Percentiles rank a stretch among this genome's conserved stretches.
phyloP scores from a whole-genome alignment of 371 early-diverging fungal species.

The Syncephalis plumigaleata region DNA sequence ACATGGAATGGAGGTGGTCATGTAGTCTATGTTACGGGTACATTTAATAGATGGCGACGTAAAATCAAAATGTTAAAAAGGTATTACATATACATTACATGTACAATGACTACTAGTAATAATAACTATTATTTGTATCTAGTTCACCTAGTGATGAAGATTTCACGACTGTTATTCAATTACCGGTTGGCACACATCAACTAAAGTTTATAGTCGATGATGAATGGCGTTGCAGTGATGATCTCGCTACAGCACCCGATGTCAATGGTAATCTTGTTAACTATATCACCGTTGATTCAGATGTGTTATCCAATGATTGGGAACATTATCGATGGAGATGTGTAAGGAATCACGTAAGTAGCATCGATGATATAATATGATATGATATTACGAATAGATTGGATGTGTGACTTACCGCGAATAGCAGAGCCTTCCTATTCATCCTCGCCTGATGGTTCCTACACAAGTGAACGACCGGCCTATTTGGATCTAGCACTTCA shows the following conservation, averaged over 20 bases:
- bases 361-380: too few species aligned
- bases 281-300: constrained; percentile 55
- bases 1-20: constrained; percentile 81
- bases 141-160: constrained; percentile 31
- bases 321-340: too few species aligned
- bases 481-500: too few species aligned
- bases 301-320: too few species aligned
- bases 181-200: constrained; percentile 85
- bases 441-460: too few species aligned
- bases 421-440: too few species aligned
- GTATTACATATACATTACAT: background rate
- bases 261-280: constrained; percentile 91
- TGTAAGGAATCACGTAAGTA: too few species aligned
- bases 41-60: constrained; percentile 95
- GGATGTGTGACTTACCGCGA: too few species aligned
- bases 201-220: constrained; percentile 96
- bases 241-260: constrained; percentile 80
- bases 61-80: constrained; percentile 55
- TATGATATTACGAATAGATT: too few species aligned
- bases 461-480: too few species aligned
- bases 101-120: background rate
- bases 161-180: constrained; percentile 65
- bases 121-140: constrained; percentile 7
- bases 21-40: constrained; percentile 84
- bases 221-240: constrained; percentile 90